Evolutionary conservation across 306 rosid genomes (phyloP).

Genomic region (Rosa persica): DNA sequence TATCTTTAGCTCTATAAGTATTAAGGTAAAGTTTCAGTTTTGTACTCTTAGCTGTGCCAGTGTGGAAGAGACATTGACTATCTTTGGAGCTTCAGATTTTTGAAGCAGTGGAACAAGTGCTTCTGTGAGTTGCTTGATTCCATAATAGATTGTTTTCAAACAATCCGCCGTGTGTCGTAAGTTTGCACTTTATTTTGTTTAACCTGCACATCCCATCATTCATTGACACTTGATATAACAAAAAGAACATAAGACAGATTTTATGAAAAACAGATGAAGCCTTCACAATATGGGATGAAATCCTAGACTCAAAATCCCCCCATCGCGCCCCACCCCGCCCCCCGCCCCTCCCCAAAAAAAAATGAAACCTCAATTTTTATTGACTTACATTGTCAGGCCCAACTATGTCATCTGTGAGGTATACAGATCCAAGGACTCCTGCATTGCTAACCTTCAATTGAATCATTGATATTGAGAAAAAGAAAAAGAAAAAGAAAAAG

Average conservation of each 20-base stretch:
- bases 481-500: too few species aligned
- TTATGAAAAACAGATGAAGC: background rate
- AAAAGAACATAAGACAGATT: background rate
- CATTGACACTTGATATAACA: background rate
- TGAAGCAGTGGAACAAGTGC: conserved; percentile 46
- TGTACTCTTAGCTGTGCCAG: conserved; percentile 36
- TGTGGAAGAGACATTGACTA: conserved; percentile 39
- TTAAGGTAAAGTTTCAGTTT: background rate
- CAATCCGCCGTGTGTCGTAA: conserved; percentile 30
- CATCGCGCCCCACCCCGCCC: too few species aligned
- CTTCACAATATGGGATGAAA: too few species aligned
- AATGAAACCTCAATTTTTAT: background rate
- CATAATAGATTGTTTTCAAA: conserved; percentile 43
- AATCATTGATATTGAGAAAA: too few species aligned
- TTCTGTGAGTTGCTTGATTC: conserved; percentile 34
- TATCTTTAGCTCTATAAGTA: too few species aligned
- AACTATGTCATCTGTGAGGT: background rate
- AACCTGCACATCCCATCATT: background rate
- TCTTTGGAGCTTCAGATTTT: conserved; percentile 43
- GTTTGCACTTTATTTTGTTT: background rate
- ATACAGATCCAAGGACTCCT: background rate
- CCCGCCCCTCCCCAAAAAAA: too few species aligned
- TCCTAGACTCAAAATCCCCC: too few species aligned
- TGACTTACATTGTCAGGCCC: background rate
- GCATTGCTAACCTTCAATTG: conserved; percentile 1